phyloP scores from a whole-genome alignment of 176 grass and related monocot species.

The Pontederia paniculata region DNA sequence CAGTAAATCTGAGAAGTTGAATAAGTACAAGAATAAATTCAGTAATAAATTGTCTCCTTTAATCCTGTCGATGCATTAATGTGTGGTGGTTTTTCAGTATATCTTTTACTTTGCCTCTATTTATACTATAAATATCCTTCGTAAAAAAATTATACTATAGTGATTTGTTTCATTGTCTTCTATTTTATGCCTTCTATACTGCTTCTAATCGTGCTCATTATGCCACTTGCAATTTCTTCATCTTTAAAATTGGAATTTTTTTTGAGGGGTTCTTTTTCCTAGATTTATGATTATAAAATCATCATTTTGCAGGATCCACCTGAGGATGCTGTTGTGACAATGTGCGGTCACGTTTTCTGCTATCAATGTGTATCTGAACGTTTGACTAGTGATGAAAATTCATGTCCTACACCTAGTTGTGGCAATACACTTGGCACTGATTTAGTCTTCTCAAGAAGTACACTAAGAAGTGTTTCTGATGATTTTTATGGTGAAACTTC shows the following conservation, averaged over 20 bases:
- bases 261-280: slow-evolving; percentile 2
- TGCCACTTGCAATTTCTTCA: neutral
- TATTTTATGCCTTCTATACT: too few species aligned
- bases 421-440: slow-evolving; percentile 49
- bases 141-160: too few species aligned
- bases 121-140: too few species aligned
- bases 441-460: slow-evolving; percentile 61
- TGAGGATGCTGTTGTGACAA: slow-evolving; percentile 77
- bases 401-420: slow-evolving; percentile 53
- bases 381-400: slow-evolving; percentile 73
- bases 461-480: slow-evolving; percentile 51
- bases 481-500: slow-evolving; percentile 34
- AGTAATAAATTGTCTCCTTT: too few species aligned
- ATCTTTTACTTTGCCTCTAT: too few species aligned
- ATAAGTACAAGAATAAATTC: too few species aligned
- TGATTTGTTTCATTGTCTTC: too few species aligned
- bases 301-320: slow-evolving; percentile 62
- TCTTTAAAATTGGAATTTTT: neutral
- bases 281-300: slow-evolving; percentile 7
- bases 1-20: too few species aligned
- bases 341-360: slow-evolving; percentile 97
- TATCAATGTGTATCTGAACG: slow-evolving; percentile 84
- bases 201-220: too few species aligned
- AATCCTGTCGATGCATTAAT: too few species aligned
- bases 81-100: too few species aligned